A percentile compares a stretch with the other conserved stretches of the same genome.
phyloP scores from a whole-genome alignment of 306 rosid genomes.

The Acacia melanoxylon region DNA sequence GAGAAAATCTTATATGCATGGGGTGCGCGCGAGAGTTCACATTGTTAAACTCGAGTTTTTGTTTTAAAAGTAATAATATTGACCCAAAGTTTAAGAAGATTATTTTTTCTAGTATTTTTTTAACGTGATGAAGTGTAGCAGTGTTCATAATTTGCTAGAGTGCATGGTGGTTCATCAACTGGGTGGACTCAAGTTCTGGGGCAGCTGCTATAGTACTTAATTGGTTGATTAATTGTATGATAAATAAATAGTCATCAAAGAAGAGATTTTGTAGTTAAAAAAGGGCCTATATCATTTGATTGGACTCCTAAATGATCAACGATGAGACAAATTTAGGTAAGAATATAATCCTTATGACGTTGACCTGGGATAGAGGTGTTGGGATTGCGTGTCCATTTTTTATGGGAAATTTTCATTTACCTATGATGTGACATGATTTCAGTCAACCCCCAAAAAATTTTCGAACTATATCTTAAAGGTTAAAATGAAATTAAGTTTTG shows the following conservation, averaged over 20 bases:
- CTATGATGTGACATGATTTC: no score
- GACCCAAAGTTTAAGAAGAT: background rate
- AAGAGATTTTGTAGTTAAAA: background rate
- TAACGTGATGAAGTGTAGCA: no score
- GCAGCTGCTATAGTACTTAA: background rate
- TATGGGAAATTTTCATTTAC: no score
- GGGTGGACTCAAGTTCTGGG: background rate
- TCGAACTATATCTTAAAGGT: no score
- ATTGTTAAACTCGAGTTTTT: background rate
- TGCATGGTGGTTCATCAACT: background rate
- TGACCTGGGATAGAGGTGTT: background rate
- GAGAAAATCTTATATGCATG: background rate
- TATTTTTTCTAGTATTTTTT: background rate
- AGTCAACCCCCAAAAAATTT: fast-evolving
- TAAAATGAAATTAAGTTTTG: no score
- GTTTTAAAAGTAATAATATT: background rate
- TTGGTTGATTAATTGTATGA: background rate
- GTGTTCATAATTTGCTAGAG: background rate
- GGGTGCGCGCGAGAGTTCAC: background rate
- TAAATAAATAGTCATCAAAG: background rate
- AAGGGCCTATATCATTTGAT: background rate
- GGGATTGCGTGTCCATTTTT: background rate
- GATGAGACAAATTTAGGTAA: background rate
- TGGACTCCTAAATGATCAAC: background rate
- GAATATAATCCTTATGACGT: background rate